A percentile compares a stretch with the other conserved stretches of the same genome.
phyloP scores from a whole-genome alignment of 129 eudicot genomes.

The Lonicera japonica region DNA sequence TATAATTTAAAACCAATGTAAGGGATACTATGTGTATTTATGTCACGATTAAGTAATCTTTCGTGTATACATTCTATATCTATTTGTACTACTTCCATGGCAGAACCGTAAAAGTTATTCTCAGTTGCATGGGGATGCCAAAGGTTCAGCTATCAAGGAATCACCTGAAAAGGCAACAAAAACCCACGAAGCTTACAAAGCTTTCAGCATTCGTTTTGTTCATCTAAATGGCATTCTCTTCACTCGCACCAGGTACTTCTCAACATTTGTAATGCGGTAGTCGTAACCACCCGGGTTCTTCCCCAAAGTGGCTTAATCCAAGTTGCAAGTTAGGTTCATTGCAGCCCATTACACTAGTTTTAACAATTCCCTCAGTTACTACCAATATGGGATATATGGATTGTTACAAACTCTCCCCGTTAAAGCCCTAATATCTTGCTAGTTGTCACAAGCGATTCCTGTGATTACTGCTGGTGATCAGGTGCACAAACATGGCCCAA shows the following conservation, averaged over 20 bases:
- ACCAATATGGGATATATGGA: too few relatives aligned
- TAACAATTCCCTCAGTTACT: too few relatives aligned
- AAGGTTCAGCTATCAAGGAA: conserved; percentile 23
- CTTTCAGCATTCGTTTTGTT: conserved; percentile 44
- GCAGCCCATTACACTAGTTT: too few relatives aligned
- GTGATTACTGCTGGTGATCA: too few relatives aligned
- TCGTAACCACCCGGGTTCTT: too few relatives aligned
- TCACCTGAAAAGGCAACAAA: conserved; percentile 25
- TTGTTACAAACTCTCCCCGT: too few relatives aligned
- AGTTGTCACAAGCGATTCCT: too few relatives aligned
- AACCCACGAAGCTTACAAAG: conserved; percentile 27
- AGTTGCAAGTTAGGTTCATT: too few relatives aligned
- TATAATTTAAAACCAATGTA: background rate
- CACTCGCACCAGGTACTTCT: conserved; percentile 60
- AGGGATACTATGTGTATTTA: background rate
- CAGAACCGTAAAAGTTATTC: conserved; percentile 57
- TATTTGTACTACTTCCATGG: conserved; percentile 8
- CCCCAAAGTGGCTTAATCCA: too few relatives aligned
- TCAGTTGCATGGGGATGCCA: conserved; percentile 35
- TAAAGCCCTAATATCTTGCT: too few relatives aligned
- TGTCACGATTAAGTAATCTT: background rate
- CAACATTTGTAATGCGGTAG: background rate
- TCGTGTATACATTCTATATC: background rate
- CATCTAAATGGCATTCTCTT: conserved; percentile 60
- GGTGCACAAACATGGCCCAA: too few relatives aligned